Percentiles rank a stretch among this genome's conserved stretches.
These are phyloP conservation scores for Trypanosoma conorhini DNA, from an alignment of 208 protist species.

Conservation along the genomic window DNA sequence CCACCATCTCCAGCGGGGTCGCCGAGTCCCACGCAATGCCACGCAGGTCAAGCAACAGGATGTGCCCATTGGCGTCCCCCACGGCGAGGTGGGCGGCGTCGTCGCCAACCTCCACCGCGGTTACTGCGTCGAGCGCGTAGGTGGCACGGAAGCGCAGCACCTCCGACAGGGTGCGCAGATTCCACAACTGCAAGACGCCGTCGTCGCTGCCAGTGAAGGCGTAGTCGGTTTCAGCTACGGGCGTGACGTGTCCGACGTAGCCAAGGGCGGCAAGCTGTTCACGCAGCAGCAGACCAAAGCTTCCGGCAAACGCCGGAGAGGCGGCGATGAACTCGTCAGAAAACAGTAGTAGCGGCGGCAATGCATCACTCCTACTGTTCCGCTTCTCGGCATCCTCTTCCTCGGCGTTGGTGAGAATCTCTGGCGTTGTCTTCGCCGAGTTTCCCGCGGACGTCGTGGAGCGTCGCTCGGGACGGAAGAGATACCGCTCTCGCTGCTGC, in stretches of 20 bases:
- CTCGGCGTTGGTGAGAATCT: background rate
- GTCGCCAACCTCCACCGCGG: slow-evolving; percentile 39
- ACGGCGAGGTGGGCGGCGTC: slow-evolving; percentile 37
- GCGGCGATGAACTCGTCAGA: slow-evolving; percentile 22
- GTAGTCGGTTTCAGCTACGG: slow-evolving; percentile 38
- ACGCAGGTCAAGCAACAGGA: slow-evolving; percentile 63
- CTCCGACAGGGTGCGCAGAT: slow-evolving; percentile 51
- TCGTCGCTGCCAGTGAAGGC: slow-evolving; percentile 73
- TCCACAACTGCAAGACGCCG: slow-evolving; percentile 85
- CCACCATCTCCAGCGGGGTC: slow-evolving; percentile 25
- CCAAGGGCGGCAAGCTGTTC: slow-evolving; percentile 36
- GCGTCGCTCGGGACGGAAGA: slow-evolving; percentile 21
- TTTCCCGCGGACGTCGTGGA: slow-evolving; percentile 3
- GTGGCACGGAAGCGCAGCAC: slow-evolving; percentile 68
- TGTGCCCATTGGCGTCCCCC: slow-evolving; percentile 57
- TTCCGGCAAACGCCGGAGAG: background rate
- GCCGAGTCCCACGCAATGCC: slow-evolving; percentile 18
- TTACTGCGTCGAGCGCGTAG: slow-evolving; percentile 53
- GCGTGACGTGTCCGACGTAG: slow-evolving; percentile 45
- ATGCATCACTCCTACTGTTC: background rate
- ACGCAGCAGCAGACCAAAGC: slow-evolving; percentile 18
- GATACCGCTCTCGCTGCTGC: slow-evolving; percentile 28
- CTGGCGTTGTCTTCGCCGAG: background rate
- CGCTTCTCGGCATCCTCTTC: background rate
- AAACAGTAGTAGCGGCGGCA: slow-evolving; percentile 30